A percentile compares a stretch with the other conserved stretches of the same genome.
These are phyloP conservation scores for Fusarium sp. DNA, from an alignment of 2,329 filamentous ascomycete genomes.

Conservation along the genomic window DNA sequence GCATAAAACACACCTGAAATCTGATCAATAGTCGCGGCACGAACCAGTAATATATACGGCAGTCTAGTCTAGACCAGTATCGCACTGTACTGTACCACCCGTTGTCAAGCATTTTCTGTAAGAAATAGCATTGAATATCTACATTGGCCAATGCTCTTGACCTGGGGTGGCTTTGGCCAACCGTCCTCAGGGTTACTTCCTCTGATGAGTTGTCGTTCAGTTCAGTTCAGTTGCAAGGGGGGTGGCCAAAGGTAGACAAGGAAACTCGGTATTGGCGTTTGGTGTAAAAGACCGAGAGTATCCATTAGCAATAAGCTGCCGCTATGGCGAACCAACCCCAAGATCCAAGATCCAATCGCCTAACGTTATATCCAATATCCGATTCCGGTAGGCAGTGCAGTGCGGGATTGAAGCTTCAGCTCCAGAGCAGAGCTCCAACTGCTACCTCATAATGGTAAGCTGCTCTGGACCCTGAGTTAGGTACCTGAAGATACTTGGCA, in stretches of 20 bases:
- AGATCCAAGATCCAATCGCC: constrained; percentile 4
- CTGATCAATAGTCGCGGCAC: constrained; percentile 21
- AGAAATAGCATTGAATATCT: constrained; percentile 30
- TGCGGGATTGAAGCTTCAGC: constrained; percentile 26
- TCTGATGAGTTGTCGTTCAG: constrained; percentile 9
- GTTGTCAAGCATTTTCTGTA: constrained; percentile 13
- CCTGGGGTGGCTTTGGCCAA: constrained; percentile 39
- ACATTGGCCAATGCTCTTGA: constrained; percentile 28
- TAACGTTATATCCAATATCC: neutral
- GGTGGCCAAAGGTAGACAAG: constrained; percentile 15
- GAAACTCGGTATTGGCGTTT: constrained; percentile 20
- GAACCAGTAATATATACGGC: neutral
- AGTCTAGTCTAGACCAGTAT: neutral
- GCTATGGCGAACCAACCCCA: constrained; percentile 34
- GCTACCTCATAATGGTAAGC: neutral
- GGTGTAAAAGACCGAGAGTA: constrained; percentile 24
- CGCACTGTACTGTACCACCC: neutral
- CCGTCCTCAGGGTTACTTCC: constrained; percentile 27
- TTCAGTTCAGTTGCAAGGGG: constrained; percentile 3
- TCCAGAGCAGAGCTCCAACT: constrained; percentile 1
- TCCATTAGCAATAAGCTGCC: constrained; percentile 30
- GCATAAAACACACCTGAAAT: constrained; percentile 34
- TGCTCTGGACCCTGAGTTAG: constrained; percentile 6
- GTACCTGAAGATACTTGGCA: constrained; percentile 22
- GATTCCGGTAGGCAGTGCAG: constrained; percentile 18